Evolutionary conservation across 1,284 basidiomycete genomes (phyloP).

Genomic region (Ustilago lituana): DNA sequence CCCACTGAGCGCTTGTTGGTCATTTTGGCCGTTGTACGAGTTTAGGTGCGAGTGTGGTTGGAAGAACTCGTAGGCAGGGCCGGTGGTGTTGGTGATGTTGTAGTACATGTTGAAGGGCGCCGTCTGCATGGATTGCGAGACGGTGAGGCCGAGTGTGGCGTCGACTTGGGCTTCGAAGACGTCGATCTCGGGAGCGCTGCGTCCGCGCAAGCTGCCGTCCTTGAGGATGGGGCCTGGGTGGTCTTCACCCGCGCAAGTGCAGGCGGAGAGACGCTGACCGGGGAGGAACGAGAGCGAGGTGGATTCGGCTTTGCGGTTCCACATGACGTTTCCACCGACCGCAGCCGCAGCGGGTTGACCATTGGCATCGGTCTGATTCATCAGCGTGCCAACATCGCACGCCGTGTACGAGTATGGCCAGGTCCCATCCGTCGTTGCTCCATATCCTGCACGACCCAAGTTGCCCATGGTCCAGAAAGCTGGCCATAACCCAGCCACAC

Average conservation of each 20-base stretch:
- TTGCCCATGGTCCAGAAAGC: constrained; percentile 87
- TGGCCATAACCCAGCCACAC: constrained; percentile 68
- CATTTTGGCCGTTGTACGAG: constrained; percentile 78
- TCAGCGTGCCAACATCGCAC: constrained; percentile 60
- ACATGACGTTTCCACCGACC: constrained; percentile 49
- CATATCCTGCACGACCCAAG: constrained; percentile 65
- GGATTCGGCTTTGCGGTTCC: constrained; percentile 61
- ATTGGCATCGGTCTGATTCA: constrained; percentile 59
- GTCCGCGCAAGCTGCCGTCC: constrained; percentile 78
- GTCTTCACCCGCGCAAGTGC: constrained; percentile 80
- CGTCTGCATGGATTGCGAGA: constrained; percentile 80
- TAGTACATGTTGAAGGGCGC: constrained; percentile 73
- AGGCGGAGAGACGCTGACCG: constrained; percentile 76
- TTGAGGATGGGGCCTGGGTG: constrained; percentile 80
- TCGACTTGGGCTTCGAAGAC: constrained; percentile 74
- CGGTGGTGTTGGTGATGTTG: constrained; percentile 53
- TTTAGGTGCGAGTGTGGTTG: constrained; percentile 44
- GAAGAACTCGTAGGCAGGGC: constrained; percentile 57
- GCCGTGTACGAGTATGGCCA: constrained; percentile 74
- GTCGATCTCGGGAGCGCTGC: constrained; percentile 76
- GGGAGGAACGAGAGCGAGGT: constrained; percentile 72
- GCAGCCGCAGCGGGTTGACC: constrained; percentile 33
- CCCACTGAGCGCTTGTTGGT: constrained; percentile 74
- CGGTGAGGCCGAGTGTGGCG: constrained; percentile 69
- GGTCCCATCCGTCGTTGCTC: constrained; percentile 72